A percentile compares a stretch with the other conserved stretches of the same genome.
Evolutionary conservation across 257 asterid genomes (phyloP).

Genomic region (Ajuga chamaepitys): DNA sequence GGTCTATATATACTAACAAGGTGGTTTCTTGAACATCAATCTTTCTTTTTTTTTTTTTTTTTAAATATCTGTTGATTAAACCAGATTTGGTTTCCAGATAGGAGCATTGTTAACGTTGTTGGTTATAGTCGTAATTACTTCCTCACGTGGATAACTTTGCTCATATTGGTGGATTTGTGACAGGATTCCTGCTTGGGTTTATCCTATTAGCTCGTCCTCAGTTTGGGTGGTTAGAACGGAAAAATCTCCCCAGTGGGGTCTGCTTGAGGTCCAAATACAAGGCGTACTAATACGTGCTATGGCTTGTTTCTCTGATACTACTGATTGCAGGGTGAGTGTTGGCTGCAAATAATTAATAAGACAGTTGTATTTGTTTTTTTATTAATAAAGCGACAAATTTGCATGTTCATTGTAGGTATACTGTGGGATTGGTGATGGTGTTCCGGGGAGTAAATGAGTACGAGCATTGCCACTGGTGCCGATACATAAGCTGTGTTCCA

Average conservation of each 20-base stretch:
- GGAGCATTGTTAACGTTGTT: conserved; percentile 68
- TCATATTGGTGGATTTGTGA: conserved; percentile 84
- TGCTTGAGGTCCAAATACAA: conserved; percentile 59
- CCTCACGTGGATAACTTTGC: conserved; percentile 87
- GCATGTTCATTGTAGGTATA: conserved; percentile 59
- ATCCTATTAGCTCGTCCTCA: conserved; percentile 78
- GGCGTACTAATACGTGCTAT: conserved; percentile 56
- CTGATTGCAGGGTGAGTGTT: conserved; percentile 60
- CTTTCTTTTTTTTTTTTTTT: too few species aligned
- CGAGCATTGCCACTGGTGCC: conserved; percentile 79
- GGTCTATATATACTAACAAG: conserved; percentile 88
- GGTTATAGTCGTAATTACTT: conserved; percentile 56
- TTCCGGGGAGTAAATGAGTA: conserved; percentile 70
- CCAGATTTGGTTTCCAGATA: conserved; percentile 43
- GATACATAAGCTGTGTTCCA: conserved; percentile 65
- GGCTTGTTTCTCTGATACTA: conserved; percentile 47
- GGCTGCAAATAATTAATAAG: too few species aligned
- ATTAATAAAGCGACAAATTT: too few species aligned
- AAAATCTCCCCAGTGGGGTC: conserved; percentile 40
- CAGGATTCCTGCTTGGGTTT: conserved; percentile 86
- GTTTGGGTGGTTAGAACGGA: conserved; percentile 76
- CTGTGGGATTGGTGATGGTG: conserved; percentile 57
- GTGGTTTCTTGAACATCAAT: too few species aligned
- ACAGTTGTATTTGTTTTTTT: too few species aligned
- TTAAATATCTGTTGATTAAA: background rate